Evolutionary conservation across 306 rosid species (phyloP).

Genomic region (Pyrus communis): DNA sequence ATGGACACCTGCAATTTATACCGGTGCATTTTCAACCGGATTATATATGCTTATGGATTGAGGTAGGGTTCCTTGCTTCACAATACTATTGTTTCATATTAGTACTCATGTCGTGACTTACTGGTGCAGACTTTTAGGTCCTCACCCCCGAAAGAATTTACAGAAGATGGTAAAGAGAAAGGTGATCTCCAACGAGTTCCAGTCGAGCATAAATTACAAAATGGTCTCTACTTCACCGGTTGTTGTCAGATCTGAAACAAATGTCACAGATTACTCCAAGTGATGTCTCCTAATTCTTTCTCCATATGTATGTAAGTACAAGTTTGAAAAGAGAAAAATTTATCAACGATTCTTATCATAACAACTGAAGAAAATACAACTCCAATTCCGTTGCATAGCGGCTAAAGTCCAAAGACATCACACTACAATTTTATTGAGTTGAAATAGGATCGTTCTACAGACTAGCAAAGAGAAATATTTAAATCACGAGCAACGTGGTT

Average conservation of each 20-base stretch:
- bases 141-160: slow-evolving; percentile 12
- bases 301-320: background rate
- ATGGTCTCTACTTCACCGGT: slow-evolving; percentile 20
- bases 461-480: background rate
- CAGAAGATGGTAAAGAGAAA: slow-evolving; percentile 2
- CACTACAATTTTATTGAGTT: background rate
- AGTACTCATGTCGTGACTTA: background rate
- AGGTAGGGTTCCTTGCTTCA: slow-evolving; percentile 30
- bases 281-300: background rate
- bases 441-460: background rate
- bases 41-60: slow-evolving; percentile 51
- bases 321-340: background rate
- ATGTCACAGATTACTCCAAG: background rate
- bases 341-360: background rate
- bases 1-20: slow-evolving; percentile 71
- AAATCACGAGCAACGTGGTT: background rate
- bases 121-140: slow-evolving; percentile 50
- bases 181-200: slow-evolving; percentile 1
- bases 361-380: background rate
- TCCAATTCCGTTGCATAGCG: background rate
- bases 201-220: background rate
- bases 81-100: background rate
- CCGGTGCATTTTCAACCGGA: slow-evolving; percentile 64
- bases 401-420: background rate
- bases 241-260: slow-evolving; percentile 8